Conservation (phyloP, 306 rosid genomes). For the Pterocarpus macrocarpus region DNA sequence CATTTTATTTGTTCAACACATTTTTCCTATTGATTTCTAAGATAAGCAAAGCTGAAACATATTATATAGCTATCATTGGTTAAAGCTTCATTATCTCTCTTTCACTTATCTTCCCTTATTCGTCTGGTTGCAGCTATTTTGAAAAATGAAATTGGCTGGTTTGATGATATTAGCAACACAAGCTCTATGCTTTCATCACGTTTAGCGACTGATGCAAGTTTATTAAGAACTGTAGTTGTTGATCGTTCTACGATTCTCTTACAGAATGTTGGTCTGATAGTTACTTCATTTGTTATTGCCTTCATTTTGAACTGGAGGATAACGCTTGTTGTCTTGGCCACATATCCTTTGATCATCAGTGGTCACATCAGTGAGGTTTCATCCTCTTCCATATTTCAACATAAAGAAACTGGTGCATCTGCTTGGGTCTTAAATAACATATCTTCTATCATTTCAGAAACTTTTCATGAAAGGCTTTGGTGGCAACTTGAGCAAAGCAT, state of each 20-base stretch:
- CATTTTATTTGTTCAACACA: not conserved
- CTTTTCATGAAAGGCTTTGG: conserved; percentile 91
- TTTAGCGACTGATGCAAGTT: conserved; percentile 84
- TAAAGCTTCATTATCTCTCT: not conserved
- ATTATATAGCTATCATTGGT: not conserved
- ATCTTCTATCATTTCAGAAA: conserved; percentile 62
- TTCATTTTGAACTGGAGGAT: conserved; percentile 92
- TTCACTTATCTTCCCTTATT: not conserved
- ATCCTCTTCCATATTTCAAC: conserved; percentile 28
- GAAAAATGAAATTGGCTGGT: conserved; percentile 94
- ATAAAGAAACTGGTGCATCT: not conserved
- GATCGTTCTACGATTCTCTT: conserved; percentile 84
- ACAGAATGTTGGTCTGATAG: conserved; percentile 81
- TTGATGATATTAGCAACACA: conserved; percentile 80
- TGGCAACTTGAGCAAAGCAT: conserved; percentile 94
- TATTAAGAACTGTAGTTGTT: conserved; percentile 77
- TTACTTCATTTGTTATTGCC: conserved; percentile 73
- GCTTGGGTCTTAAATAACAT: not conserved
- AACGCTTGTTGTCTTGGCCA: conserved; percentile 82
- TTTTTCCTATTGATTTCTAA: conserved; percentile 1
- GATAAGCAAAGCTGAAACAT: not conserved
- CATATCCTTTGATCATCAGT: conserved; percentile 89
- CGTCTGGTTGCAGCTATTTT: conserved; percentile 67
- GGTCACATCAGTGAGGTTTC: conserved; percentile 94
- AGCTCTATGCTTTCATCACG: conserved; percentile 90